Conservation (phyloP, 345 rosid species). For the Dovyalis caffra region DNA sequence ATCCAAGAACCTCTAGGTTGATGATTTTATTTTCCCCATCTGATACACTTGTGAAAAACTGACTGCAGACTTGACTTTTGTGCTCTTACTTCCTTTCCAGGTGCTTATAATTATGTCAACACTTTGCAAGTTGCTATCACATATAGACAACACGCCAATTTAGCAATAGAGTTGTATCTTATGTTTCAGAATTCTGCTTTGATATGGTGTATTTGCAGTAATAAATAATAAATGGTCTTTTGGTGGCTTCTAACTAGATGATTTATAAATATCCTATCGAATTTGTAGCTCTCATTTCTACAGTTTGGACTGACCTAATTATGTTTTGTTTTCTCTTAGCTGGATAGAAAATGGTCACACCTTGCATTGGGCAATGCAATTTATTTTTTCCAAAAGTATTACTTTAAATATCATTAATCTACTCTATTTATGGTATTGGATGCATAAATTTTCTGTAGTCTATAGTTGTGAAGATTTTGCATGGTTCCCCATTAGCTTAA, state of each 20-base stretch:
- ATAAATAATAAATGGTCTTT: background rate
- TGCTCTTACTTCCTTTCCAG: background rate
- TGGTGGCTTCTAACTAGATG: background rate
- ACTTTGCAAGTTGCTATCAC: conserved; percentile 10
- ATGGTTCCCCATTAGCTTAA: background rate
- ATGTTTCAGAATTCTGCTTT: conserved; percentile 2
- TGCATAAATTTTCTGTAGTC: background rate
- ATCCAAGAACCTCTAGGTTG: conserved; percentile 25
- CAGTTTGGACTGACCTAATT: background rate
- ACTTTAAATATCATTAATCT: background rate
- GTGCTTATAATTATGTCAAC: background rate
- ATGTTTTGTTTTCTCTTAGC: background rate
- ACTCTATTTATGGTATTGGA: background rate
- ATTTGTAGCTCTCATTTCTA: background rate
- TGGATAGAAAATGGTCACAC: background rate
- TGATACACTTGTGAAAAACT: conserved; percentile 4
- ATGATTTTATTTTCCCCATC: conserved; percentile 2
- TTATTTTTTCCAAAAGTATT: background rate
- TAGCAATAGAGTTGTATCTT: conserved; percentile 3
- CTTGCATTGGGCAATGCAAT: background rate
- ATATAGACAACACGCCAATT: background rate
- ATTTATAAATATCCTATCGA: background rate
- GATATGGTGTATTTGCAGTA: background rate
- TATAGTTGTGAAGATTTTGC: background rate
- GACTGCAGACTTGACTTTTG: background rate